phyloP scores from a whole-genome alignment of 345 rosid genomes.

The Hirschfeldia incana region DNA sequence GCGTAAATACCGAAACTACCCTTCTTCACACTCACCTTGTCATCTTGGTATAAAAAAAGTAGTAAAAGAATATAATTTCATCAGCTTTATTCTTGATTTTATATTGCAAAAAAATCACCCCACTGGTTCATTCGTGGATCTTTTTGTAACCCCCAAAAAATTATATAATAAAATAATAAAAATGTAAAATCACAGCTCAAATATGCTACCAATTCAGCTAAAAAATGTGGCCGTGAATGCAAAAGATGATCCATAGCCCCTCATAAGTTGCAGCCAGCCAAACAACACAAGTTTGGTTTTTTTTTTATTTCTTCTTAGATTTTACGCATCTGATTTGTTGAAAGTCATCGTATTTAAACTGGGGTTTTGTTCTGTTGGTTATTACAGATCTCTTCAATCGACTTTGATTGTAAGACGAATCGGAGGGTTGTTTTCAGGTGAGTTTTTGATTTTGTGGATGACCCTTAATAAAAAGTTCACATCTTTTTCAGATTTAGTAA shows the following conservation, averaged over 20 bases:
- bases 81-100: slow-evolving; percentile 33
- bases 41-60: slow-evolving; percentile 15
- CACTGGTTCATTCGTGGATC: slow-evolving; percentile 39
- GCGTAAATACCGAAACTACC: slow-evolving; percentile 11
- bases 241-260: slow-evolving; percentile 1
- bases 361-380: slow-evolving; percentile 18
- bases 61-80: neutral
- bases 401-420: slow-evolving; percentile 12
- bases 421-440: slow-evolving; percentile 10
- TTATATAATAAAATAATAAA: neutral
- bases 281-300: neutral
- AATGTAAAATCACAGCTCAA: slow-evolving; percentile 27
- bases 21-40: slow-evolving; percentile 16
- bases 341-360: slow-evolving; percentile 3
- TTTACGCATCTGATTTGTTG: slow-evolving; percentile 11
- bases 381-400: slow-evolving; percentile 34
- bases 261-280: neutral
- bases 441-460: slow-evolving; percentile 5
- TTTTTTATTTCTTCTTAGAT: neutral
- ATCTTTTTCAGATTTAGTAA: slow-evolving; percentile 7
- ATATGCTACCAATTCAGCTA: slow-evolving; percentile 32
- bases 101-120: slow-evolving; percentile 26
- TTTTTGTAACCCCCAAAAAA: slow-evolving; percentile 14
- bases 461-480: neutral
- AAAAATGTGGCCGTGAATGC: slow-evolving; percentile 20